Conservation (phyloP, 768 basidiomycete genomes). For the Hypsizygus marmoreus region DNA sequence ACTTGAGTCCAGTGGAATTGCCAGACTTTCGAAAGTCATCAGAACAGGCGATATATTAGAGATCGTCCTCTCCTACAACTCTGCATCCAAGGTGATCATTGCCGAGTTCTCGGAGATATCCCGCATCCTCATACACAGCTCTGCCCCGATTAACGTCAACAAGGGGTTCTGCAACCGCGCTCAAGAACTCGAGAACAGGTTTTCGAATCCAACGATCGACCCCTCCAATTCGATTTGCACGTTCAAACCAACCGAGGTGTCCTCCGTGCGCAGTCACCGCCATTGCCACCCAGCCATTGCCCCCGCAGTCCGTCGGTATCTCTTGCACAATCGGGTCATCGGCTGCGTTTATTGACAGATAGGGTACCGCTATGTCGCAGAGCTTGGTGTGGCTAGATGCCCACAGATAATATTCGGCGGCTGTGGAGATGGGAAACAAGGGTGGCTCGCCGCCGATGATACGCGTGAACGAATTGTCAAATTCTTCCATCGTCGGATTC, state of each 20-base stretch:
- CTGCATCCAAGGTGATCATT: too few species aligned
- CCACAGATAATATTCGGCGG: slow-evolving; percentile 46
- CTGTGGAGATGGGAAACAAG: slow-evolving; percentile 43
- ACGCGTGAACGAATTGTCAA: slow-evolving; percentile 63
- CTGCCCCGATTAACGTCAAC: too few species aligned
- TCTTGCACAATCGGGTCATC: slow-evolving; percentile 76
- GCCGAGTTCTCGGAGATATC: too few species aligned
- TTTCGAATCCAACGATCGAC: slow-evolving; percentile 61
- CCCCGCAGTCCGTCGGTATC: slow-evolving; percentile 54
- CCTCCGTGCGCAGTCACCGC: slow-evolving; percentile 65
- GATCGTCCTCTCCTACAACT: too few species aligned
- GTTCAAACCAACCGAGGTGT: slow-evolving; percentile 81
- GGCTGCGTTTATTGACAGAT: slow-evolving; percentile 69
- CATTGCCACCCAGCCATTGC: slow-evolving; percentile 55
- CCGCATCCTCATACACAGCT: too few species aligned
- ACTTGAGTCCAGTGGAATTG: too few species aligned
- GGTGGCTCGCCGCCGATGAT: slow-evolving; percentile 68
- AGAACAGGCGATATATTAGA: too few species aligned
- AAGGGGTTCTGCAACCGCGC: slow-evolving; percentile 55
- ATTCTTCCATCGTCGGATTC: slow-evolving; percentile 52
- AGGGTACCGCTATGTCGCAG: slow-evolving; percentile 62
- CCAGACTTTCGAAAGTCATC: too few species aligned
- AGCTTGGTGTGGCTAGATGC: slow-evolving; percentile 62
- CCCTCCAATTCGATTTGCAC: slow-evolving; percentile 32
- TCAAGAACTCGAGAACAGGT: slow-evolving; percentile 72